Evolutionary conservation across 441 rosid species (phyloP), one percentile per base, ranked within the genome.

Genomic region (Aquilaria agallochum): DNA sequence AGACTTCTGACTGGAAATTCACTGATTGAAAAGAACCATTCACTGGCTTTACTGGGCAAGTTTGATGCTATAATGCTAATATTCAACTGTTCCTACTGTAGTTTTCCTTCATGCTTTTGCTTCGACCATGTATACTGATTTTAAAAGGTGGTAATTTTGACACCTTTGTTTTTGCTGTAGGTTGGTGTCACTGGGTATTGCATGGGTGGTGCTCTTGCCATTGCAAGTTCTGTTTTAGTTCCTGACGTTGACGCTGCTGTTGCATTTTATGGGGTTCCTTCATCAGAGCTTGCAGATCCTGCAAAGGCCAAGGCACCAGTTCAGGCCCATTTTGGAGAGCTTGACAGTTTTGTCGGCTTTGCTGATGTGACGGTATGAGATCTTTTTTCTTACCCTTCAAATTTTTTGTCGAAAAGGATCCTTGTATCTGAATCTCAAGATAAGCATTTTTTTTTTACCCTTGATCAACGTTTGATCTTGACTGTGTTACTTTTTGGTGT

Each of bases 171-270:
- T 42, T 59, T 13, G 62, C 42, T 69, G 51, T 55, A 87, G 98
- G 97, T 76, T 79, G 99, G 99, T 48, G 97, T 89, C 15, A 84
- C 96, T 59, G 99, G 99, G 62, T 89, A 64, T 74, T 94, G 99
- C 79, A 91, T 94, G 97, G 99, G 95, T 14, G 94, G 96, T 67
- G 97, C 97, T 65, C 80, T 94, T 59, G 71, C 96, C 57, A 82
- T 94, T 68, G 94, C 97, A 66, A 91, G 92, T 72, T 83, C 99
- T 66, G 99, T 86, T 69, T 82, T 91, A 75, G 80, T 86, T 69
- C 96, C 88, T 27, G 94, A 77, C 65, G 94, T 87, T 20, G 97
- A 91, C 79, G 88, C 94, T 62, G 96, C 75, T 74, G 99, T 87
- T 51, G 87, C 89, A 49, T 94, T 94, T 70, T 94, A 91, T 67